These are phyloP conservation scores for Colletotrichum navitas DNA, from an alignment of 2,329 filamentous ascomycete species.

Conservation along the genomic window DNA sequence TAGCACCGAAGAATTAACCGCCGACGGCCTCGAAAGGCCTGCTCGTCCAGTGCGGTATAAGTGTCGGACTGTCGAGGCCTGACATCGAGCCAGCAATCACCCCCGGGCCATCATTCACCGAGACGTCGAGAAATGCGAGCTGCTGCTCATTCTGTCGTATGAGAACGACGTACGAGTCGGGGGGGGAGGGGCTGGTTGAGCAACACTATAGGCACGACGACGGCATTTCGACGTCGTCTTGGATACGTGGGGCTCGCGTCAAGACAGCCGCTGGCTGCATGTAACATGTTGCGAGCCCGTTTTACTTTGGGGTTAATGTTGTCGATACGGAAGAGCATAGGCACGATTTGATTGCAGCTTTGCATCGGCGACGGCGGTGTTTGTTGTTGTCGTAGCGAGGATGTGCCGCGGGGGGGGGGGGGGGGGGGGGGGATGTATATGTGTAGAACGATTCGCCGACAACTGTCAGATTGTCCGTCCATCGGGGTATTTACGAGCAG, in stretches of 20 bases:
- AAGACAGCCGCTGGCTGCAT: neutral
- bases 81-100: neutral
- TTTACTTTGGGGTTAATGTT: neutral
- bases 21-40: neutral
- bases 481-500: neutral
- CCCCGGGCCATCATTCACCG: neutral
- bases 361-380: neutral
- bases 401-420: neutral
- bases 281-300: neutral
- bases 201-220: neutral
- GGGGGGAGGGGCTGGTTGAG: neutral
- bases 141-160: no score
- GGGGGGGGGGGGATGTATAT: no score
- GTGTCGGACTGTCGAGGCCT: no score
- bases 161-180: neutral
- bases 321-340: neutral
- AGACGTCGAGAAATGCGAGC: neutral
- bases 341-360: neutral
- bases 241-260: no score
- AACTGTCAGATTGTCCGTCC: neutral
- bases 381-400: neutral
- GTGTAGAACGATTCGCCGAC: neutral
- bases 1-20: neutral
- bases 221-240: neutral
- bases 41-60: neutral